Base-by-base conservation (phyloP, 2,329 filamentous ascomycete species). In the Ophiocordyceps sinensis region DNA sequence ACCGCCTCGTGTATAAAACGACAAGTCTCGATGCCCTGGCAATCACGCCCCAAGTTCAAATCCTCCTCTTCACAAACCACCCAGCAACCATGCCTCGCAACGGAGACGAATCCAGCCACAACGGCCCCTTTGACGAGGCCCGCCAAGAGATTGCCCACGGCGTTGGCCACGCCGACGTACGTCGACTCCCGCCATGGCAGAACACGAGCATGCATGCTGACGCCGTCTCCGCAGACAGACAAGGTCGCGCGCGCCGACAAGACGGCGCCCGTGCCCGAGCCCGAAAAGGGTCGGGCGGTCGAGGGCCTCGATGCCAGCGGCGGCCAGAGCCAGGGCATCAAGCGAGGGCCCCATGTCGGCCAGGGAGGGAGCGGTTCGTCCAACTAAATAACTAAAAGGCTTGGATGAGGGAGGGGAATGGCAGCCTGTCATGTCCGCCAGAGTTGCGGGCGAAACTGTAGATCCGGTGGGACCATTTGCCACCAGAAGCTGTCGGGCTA, bases 241-340 rank as follows among this genome's bases (percentile, higher is more conserved):
- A 60, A 63, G 26, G 67, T 71, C 28, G 49, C 53, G 40, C 65
- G 67, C 42, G 66, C 68, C 13, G 61, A 70, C 54, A 73, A 72
- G 60, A 64, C 66, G 2, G 69, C 69, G 1, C 59, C 61, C 2
- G 48, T 70, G 37, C 70, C 70, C 9, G 62, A 71, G 51, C 56
- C 55, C 5, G 67, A 70, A 44, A 58, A 68, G 43, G 70, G 69
- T 11, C 49, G 51, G 1, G 67, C 54, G 1, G 46, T 72, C 2
- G 44, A 59, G 34, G 65, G 59, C 40, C 37, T 55, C 44, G 54
- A 55, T 28, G 67, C 66, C 35, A 66, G 64, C 44, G 68, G 63
- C 6, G 68, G 68, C 6, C 48, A 59, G 38, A 66, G 64, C 50
- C 57, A 65, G 45, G 65, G 67, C 13, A 49, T 65, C 31, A 58